Evolutionary conservation across 768 basidiomycete genomes (phyloP).

Genomic region (Amanita brunnescens): DNA sequence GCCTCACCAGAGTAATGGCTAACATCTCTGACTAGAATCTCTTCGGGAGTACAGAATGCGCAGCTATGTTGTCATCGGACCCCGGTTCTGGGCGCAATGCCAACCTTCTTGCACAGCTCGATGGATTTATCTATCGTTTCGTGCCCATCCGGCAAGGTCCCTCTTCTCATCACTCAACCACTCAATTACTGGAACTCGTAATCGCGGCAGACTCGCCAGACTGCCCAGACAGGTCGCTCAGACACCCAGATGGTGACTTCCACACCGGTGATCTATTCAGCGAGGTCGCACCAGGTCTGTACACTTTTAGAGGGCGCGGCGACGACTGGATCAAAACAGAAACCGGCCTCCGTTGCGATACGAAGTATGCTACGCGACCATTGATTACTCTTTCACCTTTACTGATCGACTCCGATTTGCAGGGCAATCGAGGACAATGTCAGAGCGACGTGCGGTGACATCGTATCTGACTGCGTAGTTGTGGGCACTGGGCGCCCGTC

Average conservation of each 20-base stretch:
- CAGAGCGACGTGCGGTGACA: constrained; percentile 50
- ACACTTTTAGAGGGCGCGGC: constrained; percentile 61
- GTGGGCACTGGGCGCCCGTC: constrained; percentile 72
- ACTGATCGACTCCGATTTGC: neutral
- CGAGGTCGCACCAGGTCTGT: constrained; percentile 47
- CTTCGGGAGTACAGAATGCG: constrained; percentile 78
- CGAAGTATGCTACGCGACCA: constrained; percentile 36
- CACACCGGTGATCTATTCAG: constrained; percentile 81
- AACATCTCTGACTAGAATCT: constrained; percentile 42
- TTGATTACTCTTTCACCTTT: neutral
- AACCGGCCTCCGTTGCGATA: constrained; percentile 71
- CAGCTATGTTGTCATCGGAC: constrained; percentile 56
- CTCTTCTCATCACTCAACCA: constrained; percentile 43
- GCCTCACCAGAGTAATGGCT: constrained; percentile 12
- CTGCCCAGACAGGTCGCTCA: constrained; percentile 54
- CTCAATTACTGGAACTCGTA: constrained; percentile 56
- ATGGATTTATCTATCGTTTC: constrained; percentile 61
- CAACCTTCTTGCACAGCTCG: constrained; percentile 46
- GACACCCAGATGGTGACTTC: constrained; percentile 58
- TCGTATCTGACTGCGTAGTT: constrained; percentile 69
- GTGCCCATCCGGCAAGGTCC: constrained; percentile 39
- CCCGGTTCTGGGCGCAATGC: constrained; percentile 44
- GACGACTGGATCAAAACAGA: constrained; percentile 86
- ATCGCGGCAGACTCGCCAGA: constrained; percentile 60
- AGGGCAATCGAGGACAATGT: constrained; percentile 75